phyloP scores from a whole-genome alignment of 345 rosid species.

The Populus tremula region DNA sequence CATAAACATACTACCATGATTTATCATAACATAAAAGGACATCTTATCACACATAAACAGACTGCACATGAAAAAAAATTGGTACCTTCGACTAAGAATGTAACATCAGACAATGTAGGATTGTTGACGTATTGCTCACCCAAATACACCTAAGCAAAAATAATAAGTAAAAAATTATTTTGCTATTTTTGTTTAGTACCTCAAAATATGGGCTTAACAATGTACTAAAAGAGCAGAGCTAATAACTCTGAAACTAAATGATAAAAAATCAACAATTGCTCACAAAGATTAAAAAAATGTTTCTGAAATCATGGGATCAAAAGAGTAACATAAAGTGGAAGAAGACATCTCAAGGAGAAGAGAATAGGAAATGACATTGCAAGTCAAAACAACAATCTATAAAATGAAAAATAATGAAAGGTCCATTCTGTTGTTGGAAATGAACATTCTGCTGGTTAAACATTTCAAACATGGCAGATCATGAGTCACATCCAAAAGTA shows the following conservation, averaged over 20 bases:
- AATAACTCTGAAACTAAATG: not conserved
- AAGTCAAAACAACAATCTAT: not conserved
- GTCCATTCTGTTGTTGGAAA: not conserved
- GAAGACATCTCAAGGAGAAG: not conserved
- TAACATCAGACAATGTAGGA: conserved; percentile 63
- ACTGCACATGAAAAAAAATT: not conserved
- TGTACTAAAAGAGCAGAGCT: not conserved
- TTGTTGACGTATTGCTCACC: conserved; percentile 70
- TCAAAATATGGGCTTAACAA: not conserved
- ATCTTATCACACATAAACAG: not conserved
- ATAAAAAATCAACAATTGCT: not conserved
- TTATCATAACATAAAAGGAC: not conserved
- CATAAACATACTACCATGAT: not conserved
- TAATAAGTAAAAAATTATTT: not conserved
- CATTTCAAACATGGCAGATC: not conserved
- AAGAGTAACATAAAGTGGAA: not conserved
- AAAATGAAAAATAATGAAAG: not conserved
- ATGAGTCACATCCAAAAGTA: too few species aligned
- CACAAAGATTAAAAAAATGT: not conserved
- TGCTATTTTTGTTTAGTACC: not conserved
- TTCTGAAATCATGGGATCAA: not conserved
- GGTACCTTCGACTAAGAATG: conserved; percentile 66
- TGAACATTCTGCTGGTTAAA: not conserved
- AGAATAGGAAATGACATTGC: not conserved
- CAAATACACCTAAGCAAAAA: conserved; percentile 48